phyloP scores from a whole-genome alignment of 1,284 basidiomycete genomes.

The Boletellus dicymbophilus region DNA sequence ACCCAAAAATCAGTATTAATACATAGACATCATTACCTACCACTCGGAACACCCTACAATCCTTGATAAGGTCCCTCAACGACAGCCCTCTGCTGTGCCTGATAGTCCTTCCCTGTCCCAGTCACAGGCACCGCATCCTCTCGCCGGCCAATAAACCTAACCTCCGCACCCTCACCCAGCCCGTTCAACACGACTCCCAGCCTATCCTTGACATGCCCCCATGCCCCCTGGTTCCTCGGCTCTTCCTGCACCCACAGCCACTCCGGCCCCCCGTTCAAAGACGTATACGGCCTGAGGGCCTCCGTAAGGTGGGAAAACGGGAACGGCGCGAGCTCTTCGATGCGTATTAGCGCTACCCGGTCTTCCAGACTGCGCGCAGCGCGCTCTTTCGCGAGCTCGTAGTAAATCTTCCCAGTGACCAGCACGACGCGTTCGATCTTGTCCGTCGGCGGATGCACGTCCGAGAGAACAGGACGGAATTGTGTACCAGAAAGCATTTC shows the following conservation, averaged over 20 bases:
- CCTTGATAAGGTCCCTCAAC: conserved; percentile 57
- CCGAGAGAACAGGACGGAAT: conserved; percentile 76
- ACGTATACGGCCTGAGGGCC: conserved; percentile 48
- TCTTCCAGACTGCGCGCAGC: conserved; percentile 48
- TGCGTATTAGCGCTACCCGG: conserved; percentile 66
- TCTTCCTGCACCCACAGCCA: conserved; percentile 85
- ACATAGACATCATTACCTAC: conserved; percentile 1
- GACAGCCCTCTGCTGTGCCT: conserved; percentile 62
- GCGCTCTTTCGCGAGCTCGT: conserved; percentile 78
- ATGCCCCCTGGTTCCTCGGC: conserved; percentile 84
- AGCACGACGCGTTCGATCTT: conserved; percentile 59
- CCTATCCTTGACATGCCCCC: conserved; percentile 62
- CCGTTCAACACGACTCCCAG: conserved; percentile 52
- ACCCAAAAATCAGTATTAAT: background rate
- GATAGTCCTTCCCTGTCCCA: conserved; percentile 74
- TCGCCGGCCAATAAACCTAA: conserved; percentile 62
- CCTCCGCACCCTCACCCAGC: conserved; percentile 32
- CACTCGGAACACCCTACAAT: conserved; percentile 24
- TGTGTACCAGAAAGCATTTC: conserved; percentile 65
- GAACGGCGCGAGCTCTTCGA: conserved; percentile 89
- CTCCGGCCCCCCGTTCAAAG: conserved; percentile 34
- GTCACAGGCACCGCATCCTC: conserved; percentile 77
- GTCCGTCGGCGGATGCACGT: conserved; percentile 35
- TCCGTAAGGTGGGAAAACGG: conserved; percentile 60
- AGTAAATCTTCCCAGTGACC: conserved; percentile 84